phyloP scores from a whole-genome alignment of 1,139 yeast species.

The Geotrichum armillariae region DNA sequence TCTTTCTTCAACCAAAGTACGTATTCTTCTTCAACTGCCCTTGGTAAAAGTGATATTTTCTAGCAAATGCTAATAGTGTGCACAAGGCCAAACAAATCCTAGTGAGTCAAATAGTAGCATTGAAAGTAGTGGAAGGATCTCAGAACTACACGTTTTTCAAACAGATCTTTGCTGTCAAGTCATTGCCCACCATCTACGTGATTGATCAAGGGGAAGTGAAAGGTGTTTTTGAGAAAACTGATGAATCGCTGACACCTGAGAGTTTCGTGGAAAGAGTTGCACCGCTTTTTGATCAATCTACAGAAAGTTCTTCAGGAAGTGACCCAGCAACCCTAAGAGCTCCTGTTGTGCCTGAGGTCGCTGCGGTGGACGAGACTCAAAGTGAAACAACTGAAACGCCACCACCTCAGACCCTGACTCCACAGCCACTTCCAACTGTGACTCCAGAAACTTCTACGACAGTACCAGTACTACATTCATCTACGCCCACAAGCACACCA shows the following conservation, averaged over 20 bases:
- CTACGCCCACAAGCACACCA: neutral
- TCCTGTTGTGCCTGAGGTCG: neutral
- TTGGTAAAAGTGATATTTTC: neutral
- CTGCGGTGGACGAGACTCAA: neutral
- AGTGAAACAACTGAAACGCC: neutral
- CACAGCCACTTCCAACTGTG: neutral
- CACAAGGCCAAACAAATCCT: slow-evolving; percentile 13
- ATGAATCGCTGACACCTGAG: neutral
- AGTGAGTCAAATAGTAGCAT: slow-evolving; percentile 40
- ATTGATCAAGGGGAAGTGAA: slow-evolving; percentile 34
- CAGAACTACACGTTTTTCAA: slow-evolving; percentile 51
- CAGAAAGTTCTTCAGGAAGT: neutral
- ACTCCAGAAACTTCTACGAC: neutral
- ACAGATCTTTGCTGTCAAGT: slow-evolving; percentile 50
- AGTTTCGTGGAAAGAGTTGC: slow-evolving; percentile 7
- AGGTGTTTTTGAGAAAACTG: slow-evolving; percentile 9
- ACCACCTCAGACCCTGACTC: neutral
- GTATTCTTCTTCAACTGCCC: too few relatives aligned
- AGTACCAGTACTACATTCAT: neutral
- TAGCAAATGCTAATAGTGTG: neutral
- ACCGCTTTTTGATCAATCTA: neutral
- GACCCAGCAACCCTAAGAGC: neutral
- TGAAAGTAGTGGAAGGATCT: slow-evolving; percentile 48
- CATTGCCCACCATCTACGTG: slow-evolving; percentile 51
- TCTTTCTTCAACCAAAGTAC: slow-evolving; percentile 6